Base-by-base conservation (phyloP, 2,329 filamentous ascomycete genomes). In the Colletotrichum caudatum region DNA sequence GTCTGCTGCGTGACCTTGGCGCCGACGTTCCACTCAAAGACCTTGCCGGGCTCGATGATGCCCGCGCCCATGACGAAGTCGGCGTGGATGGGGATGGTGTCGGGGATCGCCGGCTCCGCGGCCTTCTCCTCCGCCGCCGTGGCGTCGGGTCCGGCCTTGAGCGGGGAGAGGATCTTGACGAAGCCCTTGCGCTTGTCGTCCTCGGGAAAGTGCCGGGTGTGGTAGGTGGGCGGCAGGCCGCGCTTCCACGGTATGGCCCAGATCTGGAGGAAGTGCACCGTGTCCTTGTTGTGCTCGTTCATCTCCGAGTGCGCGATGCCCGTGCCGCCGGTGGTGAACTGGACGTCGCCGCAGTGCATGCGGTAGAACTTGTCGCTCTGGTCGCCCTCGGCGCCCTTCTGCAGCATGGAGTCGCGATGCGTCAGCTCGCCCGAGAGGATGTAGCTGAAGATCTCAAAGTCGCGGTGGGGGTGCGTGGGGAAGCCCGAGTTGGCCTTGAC, bases 401-500 rank as follows among this genome's bases (percentile, higher is more conserved):
- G 89, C 76, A 93, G 88, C 91, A 97, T 95, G 72, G 89, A 93
- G 82, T 97, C 94, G 59, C 94, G 91, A 84, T 97, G 94, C 59
- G 94, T 95, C 74, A 97, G 88, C 82, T 95, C 93, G 74, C 94
- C 94, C 58, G 86, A 89, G n/a, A 97, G 85, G 77, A 97, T 92
- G 82, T 97, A 96, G 78, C 88, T 91, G 86, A 95, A 97, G 82
- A 97, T 97, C 81, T 97, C 93, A 80, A 94, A 95, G 80, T 97
- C 93, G 74, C 92, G 89, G 81, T 97, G 94, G 35, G 90, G 90
- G 79, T 97, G 94, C 0, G 93, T 94, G 5, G 94, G 93, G 82
- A 97, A 97, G 5, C 94, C 94, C 12, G 87, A 90, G 71, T 89
- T 88, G 37, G 91, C 84, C 77, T 89, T 88, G 44, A 97, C 94